Evolutionary conservation across 2,329 filamentous ascomycete species (phyloP), one percentile per base, ranked within the genome.

Genomic region (Stemphylium lycopersici): DNA sequence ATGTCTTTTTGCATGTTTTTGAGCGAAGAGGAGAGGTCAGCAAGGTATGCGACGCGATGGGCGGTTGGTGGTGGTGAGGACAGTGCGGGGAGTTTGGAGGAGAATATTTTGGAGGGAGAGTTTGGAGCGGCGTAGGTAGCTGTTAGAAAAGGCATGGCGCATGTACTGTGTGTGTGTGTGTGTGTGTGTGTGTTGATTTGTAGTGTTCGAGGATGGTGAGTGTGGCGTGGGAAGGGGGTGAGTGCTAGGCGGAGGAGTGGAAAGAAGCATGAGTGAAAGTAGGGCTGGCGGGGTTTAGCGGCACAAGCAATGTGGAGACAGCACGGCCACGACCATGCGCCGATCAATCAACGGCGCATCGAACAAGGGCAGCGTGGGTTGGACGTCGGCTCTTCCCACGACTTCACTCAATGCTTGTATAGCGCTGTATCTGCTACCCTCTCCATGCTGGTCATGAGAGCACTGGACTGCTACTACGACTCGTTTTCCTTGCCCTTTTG

Each of bases 1-100:
- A 93, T 79, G 45, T 81, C 78, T 52, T 81, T 81, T 70, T 93
- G 90, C n/a, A 89, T 76, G 7, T 79, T 71, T 1, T 77, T 70
- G 26, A 86, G 79, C n/a, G 84, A 83, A 11, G 76, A 66, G 41
- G 87, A 84, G 10, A 93, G 82, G 22, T 79, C 72, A 36, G 75
- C 68, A 24, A 93, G 83, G 72, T 87, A 89, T 7, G 77, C 73
- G 2, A 82, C 82, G 70, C 86, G 89, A 55, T 82, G 79, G 45
- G 77, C 55, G 47, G 79, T 73, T 26, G 77, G 49, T 32, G 67
- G 58, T 1, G 57, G 48, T 18, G 59, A 46, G 16, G 65, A 36
- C 6, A 63, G 51, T 16, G 65, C 20, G 24, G 70, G 66, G 32
- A 73, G 66, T 15, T 56, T 32, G 48, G 56, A 43, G 36, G 63